A percentile compares a stretch with the other conserved stretches of the same genome.
Evolutionary conservation across 202 grass and related monocot genomes (phyloP).

Genomic region (Panicum hallii): DNA sequence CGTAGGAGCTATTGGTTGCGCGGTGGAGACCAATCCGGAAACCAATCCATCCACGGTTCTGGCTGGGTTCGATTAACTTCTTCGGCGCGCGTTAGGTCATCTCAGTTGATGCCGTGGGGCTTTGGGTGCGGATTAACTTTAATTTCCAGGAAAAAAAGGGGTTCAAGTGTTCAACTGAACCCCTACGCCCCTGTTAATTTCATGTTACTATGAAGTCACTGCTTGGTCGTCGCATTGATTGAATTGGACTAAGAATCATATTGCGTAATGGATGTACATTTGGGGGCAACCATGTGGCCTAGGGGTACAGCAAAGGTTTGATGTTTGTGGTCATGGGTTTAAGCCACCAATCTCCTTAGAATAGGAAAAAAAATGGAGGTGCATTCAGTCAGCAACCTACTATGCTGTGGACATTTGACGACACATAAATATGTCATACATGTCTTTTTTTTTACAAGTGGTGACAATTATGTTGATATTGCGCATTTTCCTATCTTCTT

Average conservation of each 20-base stretch:
- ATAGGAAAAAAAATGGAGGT: not conserved
- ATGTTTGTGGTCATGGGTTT: not conserved
- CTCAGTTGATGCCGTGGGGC: not conserved
- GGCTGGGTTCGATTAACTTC: not conserved
- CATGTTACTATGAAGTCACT: not conserved
- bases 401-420: not conserved
- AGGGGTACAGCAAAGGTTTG: not conserved
- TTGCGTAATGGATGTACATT: not conserved
- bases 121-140: not conserved
- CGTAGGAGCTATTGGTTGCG: not conserved
- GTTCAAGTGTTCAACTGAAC: not conserved
- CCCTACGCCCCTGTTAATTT: not conserved
- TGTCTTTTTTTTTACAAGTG: not conserved
- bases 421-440: not conserved
- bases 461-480: not conserved
- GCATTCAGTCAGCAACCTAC: not conserved
- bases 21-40: not conserved
- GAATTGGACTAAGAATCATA: not conserved
- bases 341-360: not conserved
- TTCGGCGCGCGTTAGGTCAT: not conserved
- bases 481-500: conserved; percentile 11
- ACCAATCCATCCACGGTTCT: not conserved
- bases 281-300: not conserved
- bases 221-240: not conserved
- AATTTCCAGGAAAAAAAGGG: not conserved